Evolutionary conservation across 306 rosid genomes (phyloP).

Genomic region (Sphenostylis stenocarpa): DNA sequence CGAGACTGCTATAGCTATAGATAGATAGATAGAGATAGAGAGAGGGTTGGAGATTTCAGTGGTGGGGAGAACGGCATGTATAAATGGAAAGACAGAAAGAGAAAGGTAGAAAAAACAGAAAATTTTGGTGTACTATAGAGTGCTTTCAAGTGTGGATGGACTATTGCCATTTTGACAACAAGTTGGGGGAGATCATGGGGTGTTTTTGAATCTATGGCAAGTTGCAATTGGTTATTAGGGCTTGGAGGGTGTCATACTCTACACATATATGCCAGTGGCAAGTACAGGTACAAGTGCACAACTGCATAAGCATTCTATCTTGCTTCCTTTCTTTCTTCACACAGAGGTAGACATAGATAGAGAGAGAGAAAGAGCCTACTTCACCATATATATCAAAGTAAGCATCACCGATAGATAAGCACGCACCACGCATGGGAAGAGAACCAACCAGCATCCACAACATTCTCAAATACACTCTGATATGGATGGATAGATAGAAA

Average conservation of each 20-base stretch:
- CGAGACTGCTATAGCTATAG: slow-evolving; percentile 34
- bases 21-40: slow-evolving; percentile 10
- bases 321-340: neutral
- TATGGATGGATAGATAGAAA: slow-evolving; percentile 17
- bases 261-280: slow-evolving; percentile 42
- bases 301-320: slow-evolving; percentile 22
- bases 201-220: slow-evolving; percentile 43
- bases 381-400: slow-evolving; percentile 21
- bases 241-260: slow-evolving; percentile 37
- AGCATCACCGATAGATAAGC: slow-evolving; percentile 69
- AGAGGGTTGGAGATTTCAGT: slow-evolving; percentile 36
- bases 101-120: slow-evolving; percentile 13
- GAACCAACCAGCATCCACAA: slow-evolving; percentile 37
- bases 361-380: slow-evolving; percentile 27
- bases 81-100: slow-evolving; percentile 58
- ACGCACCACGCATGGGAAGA: slow-evolving; percentile 81
- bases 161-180: slow-evolving; percentile 46
- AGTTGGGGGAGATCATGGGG: slow-evolving; percentile 28
- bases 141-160: slow-evolving; percentile 57
- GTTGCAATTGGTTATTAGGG: slow-evolving; percentile 61
- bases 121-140: slow-evolving; percentile 20
- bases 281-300: slow-evolving; percentile 52
- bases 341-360: neutral
- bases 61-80: slow-evolving; percentile 72
- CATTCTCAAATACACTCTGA: slow-evolving; percentile 56